Base-by-base conservation (phyloP, 1,284 basidiomycete species). In the Cryptococcus maquisensis region DNA sequence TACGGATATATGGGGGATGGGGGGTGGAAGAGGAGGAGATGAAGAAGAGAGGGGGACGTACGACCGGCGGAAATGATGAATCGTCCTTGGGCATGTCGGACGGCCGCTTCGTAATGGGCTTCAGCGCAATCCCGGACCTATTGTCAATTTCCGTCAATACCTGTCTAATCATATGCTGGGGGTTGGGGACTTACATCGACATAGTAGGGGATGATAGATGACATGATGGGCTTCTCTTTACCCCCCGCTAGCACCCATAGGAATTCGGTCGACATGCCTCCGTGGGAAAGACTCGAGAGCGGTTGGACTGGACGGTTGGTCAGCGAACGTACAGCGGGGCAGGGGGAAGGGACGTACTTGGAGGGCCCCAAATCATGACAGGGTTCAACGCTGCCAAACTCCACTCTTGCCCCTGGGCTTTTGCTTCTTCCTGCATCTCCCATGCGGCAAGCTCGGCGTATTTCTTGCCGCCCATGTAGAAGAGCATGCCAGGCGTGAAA, bases 131-230 rank as follows among this genome's bases (percentile, higher is more conserved):
- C 38, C 9, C 38, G 16, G 7, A 40, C 38, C 38, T 40, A 40
- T 41, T 1, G 10, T 32, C 28, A 32, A 10, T 10, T 10, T 32
- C 28, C 10, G 28, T 32, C 28, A 32, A 8, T 32, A 44, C 28
- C 40, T 51, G 18, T 28, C n/a, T 18, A 18, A 7, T 1, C 8
- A 26, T 44, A 44, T n/a, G n/a, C n/a, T n/a, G n/a, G n/a, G n/a
- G n/a, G n/a, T n/a, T n/a, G n/a, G n/a, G n/a, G 9, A 40, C 38
- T 40, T 20, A 40, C 38, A 15, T 40, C 38, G 13, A 40, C 38
- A 40, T 40, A 40, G 38, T 40, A 40, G 3, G 65, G 64, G 56
- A 59, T 65, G 4, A 46, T n/a, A 15, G 38, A 40, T 4, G 20
- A 0, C 38, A 20, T 16, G 38, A 40, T 16, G 7, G 38, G 38